These are phyloP conservation scores for Colletotrichum chrysophilum DNA, from an alignment of 2,329 filamentous ascomycete genomes.

Conservation along the genomic window DNA sequence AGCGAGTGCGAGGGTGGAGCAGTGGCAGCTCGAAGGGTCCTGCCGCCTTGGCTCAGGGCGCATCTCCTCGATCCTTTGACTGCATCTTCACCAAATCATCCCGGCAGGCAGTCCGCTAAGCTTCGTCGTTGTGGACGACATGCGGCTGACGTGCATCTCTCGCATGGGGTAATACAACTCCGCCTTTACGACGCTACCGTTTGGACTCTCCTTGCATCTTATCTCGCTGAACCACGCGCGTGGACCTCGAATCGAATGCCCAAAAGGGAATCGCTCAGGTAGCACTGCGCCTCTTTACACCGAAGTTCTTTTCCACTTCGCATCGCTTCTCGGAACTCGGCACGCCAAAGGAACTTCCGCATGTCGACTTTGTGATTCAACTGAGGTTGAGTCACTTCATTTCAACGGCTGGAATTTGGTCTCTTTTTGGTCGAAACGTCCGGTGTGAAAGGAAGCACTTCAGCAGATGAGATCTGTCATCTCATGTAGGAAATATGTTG, in stretches of 20 bases:
- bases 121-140: not conserved
- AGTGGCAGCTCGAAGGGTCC: not conserved
- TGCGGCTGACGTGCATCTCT: not conserved
- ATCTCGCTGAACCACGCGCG: not conserved
- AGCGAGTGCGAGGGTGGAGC: slow-evolving; percentile 2
- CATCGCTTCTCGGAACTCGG: not conserved
- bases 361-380: not conserved
- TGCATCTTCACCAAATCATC: not conserved
- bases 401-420: not conserved
- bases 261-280: slow-evolving; percentile 18
- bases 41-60: not conserved
- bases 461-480: not conserved
- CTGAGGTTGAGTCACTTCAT: not conserved
- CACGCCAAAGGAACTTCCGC: not conserved
- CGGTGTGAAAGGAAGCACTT: not conserved
- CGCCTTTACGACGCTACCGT: not conserved
- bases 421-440: not conserved
- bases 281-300: not conserved
- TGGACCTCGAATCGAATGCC: slow-evolving; percentile 27
- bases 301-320: not conserved
- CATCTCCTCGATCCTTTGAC: not conserved
- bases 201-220: not conserved
- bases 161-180: not conserved
- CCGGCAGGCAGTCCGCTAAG: not conserved
- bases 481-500: not conserved